A percentile compares a stretch with the other conserved stretches of the same genome.
Conservation (phyloP, 78 protist genomes). For the Dictyostelium citrinum region DNA sequence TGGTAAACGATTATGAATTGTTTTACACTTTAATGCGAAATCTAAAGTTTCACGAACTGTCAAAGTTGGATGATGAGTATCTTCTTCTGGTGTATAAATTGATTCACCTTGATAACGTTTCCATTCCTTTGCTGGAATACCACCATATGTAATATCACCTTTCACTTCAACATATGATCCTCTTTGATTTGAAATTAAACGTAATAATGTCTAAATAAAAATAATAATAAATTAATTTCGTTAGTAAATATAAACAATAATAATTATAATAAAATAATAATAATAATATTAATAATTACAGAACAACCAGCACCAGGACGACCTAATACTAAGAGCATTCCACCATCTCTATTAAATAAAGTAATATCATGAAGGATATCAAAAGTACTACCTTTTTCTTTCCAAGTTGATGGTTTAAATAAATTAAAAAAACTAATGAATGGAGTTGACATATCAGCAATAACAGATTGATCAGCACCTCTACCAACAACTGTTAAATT, state of each 20-base stretch:
- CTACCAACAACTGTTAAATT: constrained; percentile 33
- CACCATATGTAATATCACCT: constrained; percentile 50
- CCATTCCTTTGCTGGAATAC: constrained; percentile 43
- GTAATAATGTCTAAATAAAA: constrained; percentile 15
- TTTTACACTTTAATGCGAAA: constrained; percentile 55
- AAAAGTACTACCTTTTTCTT: not conserved
- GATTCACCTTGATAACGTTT: constrained; percentile 53
- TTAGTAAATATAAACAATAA: not conserved
- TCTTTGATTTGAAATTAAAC: constrained; percentile 47
- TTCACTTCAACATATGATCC: constrained; percentile 16
- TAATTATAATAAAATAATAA: not conserved
- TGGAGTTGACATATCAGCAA: constrained; percentile 24
- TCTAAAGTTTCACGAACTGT: constrained; percentile 61
- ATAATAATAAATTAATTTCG: not conserved
- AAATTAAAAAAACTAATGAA: not conserved
- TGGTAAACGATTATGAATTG: constrained; percentile 63
- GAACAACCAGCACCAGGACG: constrained; percentile 19
- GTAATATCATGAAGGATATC: constrained; percentile 60
- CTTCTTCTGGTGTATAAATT: constrained; percentile 72
- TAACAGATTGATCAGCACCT: constrained; percentile 28
- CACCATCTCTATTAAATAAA: constrained; percentile 64
- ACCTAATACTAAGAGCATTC: constrained; percentile 78
- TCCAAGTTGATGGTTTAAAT: constrained; percentile 5
- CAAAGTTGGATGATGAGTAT: constrained; percentile 57
- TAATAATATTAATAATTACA: not conserved